Evolutionary conservation across 1,284 basidiomycete species (phyloP), one percentile per base, ranked within the genome.

Genomic region (Irpex sp.): DNA sequence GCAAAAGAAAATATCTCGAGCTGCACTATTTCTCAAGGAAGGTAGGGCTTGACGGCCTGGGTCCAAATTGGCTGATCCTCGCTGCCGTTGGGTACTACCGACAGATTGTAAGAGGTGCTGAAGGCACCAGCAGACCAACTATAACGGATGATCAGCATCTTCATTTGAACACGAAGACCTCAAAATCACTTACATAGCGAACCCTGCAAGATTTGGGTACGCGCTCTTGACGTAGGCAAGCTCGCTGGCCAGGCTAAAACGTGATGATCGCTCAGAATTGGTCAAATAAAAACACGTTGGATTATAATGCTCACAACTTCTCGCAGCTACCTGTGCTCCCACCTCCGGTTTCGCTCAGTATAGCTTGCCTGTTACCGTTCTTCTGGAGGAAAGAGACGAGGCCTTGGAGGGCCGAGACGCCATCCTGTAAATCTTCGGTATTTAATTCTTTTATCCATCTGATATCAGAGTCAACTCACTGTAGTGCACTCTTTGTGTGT

Each of bases 281-380:
- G 34, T 8, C 13, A 47, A 36, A 36, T 36, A 1, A 13, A 13
- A 47, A 47, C 44, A 47, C n/a, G 44, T 47, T 8, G 15, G 47
- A 58, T 17, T 37, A 47, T 47, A 3, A 13, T 36, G 49, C 65
- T 56, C 68, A 81, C 79, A 76, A 66, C 19, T 75, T 76, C 68
- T 82, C 77, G 73, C 82, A 84, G 66, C 79, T 82, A 4, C 76
- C 68, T 19, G 82, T 83, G 65, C 83, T 82, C 63, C 83, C 84
- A 59, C 83, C 85, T 40, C 85, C 85, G 36, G 84, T 85, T 74
- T 87, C 85, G 63, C 80, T 81, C 26, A 85, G 74, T 67, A 87
- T 75, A 2, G 84, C 85, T 69, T 85, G 82, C 55, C 85, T 78
- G 69, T 81, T 78, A 31, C 82, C 82, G 67, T 82, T 82, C 15